Conservation (phyloP, 2,329 filamentous ascomycete species). For the Westerdykella aurantiaca region DNA sequence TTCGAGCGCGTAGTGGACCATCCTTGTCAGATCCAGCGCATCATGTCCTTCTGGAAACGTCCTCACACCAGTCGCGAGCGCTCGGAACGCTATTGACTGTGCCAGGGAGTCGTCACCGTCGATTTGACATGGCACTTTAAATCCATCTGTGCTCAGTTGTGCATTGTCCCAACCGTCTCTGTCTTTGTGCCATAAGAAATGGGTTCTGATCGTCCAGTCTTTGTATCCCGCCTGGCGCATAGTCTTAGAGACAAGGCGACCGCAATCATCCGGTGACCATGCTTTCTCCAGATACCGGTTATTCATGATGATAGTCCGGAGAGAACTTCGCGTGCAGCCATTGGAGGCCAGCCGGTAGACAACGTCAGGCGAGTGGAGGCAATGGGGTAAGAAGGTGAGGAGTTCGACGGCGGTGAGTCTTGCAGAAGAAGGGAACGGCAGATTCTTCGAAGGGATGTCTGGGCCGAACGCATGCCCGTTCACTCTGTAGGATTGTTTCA, state of each 20-base stretch:
- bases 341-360: slow-evolving; percentile 22
- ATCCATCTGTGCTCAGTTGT: slow-evolving; percentile 4
- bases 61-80: slow-evolving; percentile 1
- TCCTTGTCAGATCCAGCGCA: slow-evolving; percentile 6
- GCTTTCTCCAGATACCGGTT: slow-evolving; percentile 8
- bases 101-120: background rate
- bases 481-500: too few species aligned
- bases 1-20: slow-evolving; percentile 3
- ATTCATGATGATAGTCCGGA: slow-evolving; percentile 15
- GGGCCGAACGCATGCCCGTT: too few species aligned
- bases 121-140: background rate
- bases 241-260: slow-evolving; percentile 10
- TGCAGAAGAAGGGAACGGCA: slow-evolving; percentile 10
- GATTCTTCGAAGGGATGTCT: background rate
- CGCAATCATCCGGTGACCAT: slow-evolving; percentile 9
- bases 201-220: slow-evolving; percentile 13
- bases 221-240: slow-evolving; percentile 16
- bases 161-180: slow-evolving; percentile 8
- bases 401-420: slow-evolving; percentile 21
- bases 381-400: slow-evolving; percentile 19
- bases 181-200: slow-evolving; percentile 6
- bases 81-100: slow-evolving; percentile 3
- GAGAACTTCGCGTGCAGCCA: slow-evolving; percentile 4
- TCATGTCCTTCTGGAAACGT: slow-evolving; percentile 5
- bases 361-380: slow-evolving; percentile 15